These are phyloP conservation scores for Delitschia confertaspora DNA, from an alignment of 495 filamentous ascomycete genomes.

Conservation along the genomic window DNA sequence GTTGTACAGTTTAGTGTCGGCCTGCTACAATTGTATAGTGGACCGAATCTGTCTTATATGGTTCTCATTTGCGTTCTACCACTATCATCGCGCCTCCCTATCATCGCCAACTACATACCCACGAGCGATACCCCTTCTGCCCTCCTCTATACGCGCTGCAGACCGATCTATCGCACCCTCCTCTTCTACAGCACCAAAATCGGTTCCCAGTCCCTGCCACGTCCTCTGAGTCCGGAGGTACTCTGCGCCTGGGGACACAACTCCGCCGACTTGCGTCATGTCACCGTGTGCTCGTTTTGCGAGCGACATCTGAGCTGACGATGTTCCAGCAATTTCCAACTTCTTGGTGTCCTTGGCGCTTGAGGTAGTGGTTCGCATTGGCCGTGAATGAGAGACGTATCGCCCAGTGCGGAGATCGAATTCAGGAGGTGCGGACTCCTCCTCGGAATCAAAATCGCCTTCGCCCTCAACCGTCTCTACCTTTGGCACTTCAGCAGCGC, in stretches of 20 bases:
- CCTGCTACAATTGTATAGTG: too few species aligned
- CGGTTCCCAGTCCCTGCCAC: slow-evolving; percentile 87
- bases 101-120: slow-evolving; percentile 71
- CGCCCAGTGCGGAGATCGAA: slow-evolving; percentile 85
- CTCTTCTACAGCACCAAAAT: slow-evolving; percentile 63
- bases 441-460: slow-evolving; percentile 45
- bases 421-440: slow-evolving; percentile 69
- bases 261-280: slow-evolving; percentile 65
- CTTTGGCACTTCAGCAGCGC: slow-evolving; percentile 1
- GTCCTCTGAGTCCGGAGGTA: slow-evolving; percentile 72
- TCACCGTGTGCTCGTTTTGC: slow-evolving; percentile 57
- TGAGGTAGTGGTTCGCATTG: slow-evolving; percentile 50
- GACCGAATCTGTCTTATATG: too few species aligned
- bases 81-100: too few species aligned
- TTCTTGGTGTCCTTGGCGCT: slow-evolving; percentile 13
- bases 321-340: slow-evolving; percentile 15
- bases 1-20: too few species aligned
- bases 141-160: slow-evolving; percentile 61
- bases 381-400: slow-evolving; percentile 73
- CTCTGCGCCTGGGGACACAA: slow-evolving; percentile 84
- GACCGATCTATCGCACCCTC: slow-evolving; percentile 38
- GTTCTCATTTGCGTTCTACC: too few species aligned
- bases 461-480: slow-evolving; percentile 21
- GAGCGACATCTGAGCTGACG: slow-evolving; percentile 38
- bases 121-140: slow-evolving; percentile 79